These are phyloP conservation scores for Aegilops tauschii DNA, from an alignment of 176 grass and related monocot genomes.

Conservation along the genomic window DNA sequence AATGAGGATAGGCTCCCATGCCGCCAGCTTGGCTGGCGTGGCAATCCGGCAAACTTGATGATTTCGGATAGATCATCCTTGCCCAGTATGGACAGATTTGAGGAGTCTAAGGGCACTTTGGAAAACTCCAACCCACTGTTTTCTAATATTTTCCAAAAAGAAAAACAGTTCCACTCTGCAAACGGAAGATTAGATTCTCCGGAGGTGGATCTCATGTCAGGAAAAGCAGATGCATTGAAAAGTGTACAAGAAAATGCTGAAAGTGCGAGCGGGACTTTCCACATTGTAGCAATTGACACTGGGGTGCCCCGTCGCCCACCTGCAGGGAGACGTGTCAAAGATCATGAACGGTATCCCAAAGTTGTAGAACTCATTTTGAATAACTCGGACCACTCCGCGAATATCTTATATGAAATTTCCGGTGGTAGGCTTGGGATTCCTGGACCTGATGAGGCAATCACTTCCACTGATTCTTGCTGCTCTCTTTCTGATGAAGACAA, in stretches of 20 bases:
- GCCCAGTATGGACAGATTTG: conserved; percentile 25
- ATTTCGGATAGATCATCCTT: conserved; percentile 52
- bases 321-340: conserved; percentile 72
- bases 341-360: conserved; percentile 85
- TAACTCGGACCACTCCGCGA: conserved; percentile 60
- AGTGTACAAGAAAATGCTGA: conserved; percentile 28
- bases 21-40: conserved; percentile 89
- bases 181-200: conserved; percentile 38
- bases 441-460: conserved; percentile 39
- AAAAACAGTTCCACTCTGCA: conserved; percentile 51
- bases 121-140: conserved; percentile 38
- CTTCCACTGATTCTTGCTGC: conserved; percentile 37
- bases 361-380: conserved; percentile 85
- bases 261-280: conserved; percentile 26
- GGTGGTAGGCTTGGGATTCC: conserved; percentile 66
- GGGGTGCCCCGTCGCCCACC: conserved; percentile 87
- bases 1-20: conserved; percentile 96
- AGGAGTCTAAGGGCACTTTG: conserved; percentile 25
- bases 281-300: conserved; percentile 81
- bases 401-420: conserved; percentile 82
- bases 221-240: conserved; percentile 31
- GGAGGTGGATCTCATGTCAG: conserved; percentile 24
- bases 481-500: conserved; percentile 59
- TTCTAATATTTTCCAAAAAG: conserved; percentile 39
- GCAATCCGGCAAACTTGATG: conserved; percentile 86